Base-by-base conservation (phyloP, 495 filamentous ascomycete species). In the Bacidia rubella region DNA sequence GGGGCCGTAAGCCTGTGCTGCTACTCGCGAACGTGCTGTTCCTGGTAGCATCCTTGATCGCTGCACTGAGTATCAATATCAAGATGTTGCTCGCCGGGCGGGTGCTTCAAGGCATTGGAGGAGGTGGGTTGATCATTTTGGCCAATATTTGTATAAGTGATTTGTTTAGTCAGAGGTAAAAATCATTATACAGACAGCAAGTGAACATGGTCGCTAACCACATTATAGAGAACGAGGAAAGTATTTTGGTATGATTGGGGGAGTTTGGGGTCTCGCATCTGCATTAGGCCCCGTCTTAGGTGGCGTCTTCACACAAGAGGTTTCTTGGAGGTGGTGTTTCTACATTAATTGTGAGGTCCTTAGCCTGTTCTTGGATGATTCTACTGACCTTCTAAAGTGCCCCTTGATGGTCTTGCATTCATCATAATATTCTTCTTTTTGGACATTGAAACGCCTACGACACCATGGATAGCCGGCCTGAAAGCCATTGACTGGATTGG, bases 111-210 rank as follows among this genome's bases (percentile, higher is more conserved):
- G 88, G 89, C 47, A 66, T 83, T n/a, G 88, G 87, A 3, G 86
- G 84, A 26, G 89, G 88, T 49, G 89, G 88, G 1, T 74, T 90
- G 43, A 73, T 90, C 20, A 81, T 86, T 20, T 64, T 94, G 59
- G 82, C 85, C 23, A 89, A 92, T 62, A 88, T 93, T 47, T 78
- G 74, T 56, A 88, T 95, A 51, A 78, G 79, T 10, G 88, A 95
- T 68, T 60, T 90, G 48, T 89, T 90, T 66, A 82, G 79, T 54
- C 75, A 86, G 71, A 68, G 79, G 65, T 75, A 62, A 23, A 61
- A 52, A 15, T 12, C 22, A 2, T 23, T 32, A 0, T n/a, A 38
- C n/a, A 44, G 15, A 7, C 21, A 27, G 15, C 23, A 19, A 38
- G 4, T 22, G 15, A 44, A 9, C 7, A 5, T 20, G 17, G 7